Percentiles rank a stretch among this genome's conserved stretches.
These are phyloP conservation scores for Wickerhamiella shivajii DNA, from an alignment of 805 yeast species.

Conservation along the genomic window DNA sequence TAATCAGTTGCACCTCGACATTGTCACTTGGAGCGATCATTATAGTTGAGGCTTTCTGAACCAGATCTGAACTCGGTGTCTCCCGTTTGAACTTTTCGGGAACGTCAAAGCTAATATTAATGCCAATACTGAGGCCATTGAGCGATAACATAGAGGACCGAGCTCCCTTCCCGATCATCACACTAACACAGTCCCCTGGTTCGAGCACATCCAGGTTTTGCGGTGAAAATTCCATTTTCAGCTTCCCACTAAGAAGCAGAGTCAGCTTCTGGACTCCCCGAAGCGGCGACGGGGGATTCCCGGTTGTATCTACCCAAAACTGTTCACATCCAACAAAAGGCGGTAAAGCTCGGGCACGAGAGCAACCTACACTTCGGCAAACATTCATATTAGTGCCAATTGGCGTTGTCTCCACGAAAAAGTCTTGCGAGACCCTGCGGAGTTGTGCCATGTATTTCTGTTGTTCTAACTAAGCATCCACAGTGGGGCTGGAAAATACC, in stretches of 20 bases:
- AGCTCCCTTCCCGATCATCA: conserved; percentile 18
- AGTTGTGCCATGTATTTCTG: conserved; percentile 1
- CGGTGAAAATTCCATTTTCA: conserved; percentile 14
- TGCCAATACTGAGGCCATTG: conserved; percentile 10
- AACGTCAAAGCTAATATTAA: conserved; percentile 15
- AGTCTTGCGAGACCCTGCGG: conserved; percentile 1
- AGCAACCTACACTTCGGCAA: conserved; percentile 9
- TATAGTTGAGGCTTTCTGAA: conserved; percentile 10
- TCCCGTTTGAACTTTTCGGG: conserved; percentile 17
- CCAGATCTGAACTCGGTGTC: conserved; percentile 13
- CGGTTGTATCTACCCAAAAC: conserved; percentile 12
- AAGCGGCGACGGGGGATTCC: conserved; percentile 17
- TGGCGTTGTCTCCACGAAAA: not conserved
- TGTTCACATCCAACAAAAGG: conserved; percentile 17
- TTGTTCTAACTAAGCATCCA: no score
- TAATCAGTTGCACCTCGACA: conserved; percentile 10
- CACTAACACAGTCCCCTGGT: conserved; percentile 15
- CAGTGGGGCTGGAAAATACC: no score
- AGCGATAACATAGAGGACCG: conserved; percentile 1
- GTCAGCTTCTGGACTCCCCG: conserved; percentile 17
- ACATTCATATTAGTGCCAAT: conserved; percentile 3
- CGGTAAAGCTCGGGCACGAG: conserved; percentile 12
- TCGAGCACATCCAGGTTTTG: conserved; percentile 12
- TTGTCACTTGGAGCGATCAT: conserved; percentile 8
- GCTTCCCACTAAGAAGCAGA: conserved; percentile 10